Evolutionary conservation across 495 filamentous ascomycete genomes (phyloP).

Genomic region (Aspergillus hancockii): DNA sequence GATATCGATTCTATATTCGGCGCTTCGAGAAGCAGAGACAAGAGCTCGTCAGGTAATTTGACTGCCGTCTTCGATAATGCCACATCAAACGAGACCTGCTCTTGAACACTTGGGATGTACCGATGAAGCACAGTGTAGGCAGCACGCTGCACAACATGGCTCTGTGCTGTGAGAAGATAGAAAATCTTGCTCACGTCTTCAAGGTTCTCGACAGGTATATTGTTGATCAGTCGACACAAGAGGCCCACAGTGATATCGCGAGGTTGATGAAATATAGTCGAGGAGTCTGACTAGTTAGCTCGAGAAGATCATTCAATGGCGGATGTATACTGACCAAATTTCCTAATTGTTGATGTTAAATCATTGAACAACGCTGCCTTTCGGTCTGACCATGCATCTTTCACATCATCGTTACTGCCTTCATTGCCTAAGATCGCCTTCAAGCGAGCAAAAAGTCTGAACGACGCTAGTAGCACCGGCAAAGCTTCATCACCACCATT

Average conservation of each 20-base stretch:
- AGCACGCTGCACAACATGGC: conserved; percentile 70
- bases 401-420: conserved; percentile 82
- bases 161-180: conserved; percentile 73
- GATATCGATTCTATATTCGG: conserved; percentile 53
- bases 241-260: conserved; percentile 70
- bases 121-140: conserved; percentile 81
- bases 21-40: conserved; percentile 63
- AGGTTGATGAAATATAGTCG: conserved; percentile 59
- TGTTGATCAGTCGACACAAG: conserved; percentile 61
- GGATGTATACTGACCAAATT: conserved; percentile 38
- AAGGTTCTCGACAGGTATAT: conserved; percentile 56
- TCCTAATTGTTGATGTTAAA: conserved; percentile 54
- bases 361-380: conserved; percentile 49
- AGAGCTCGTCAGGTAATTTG: conserved; percentile 66
- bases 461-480: conserved; percentile 64
- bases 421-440: conserved; percentile 55
- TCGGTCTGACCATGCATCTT: conserved; percentile 66
- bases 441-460: conserved; percentile 68
- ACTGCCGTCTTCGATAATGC: conserved; percentile 71
- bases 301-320: not conserved
- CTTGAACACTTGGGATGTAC: conserved; percentile 72
- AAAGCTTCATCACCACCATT: conserved; percentile 48
- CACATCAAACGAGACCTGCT: conserved; percentile 80
- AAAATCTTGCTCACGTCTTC: conserved; percentile 63
- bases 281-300: conserved; percentile 38